Evolutionary conservation across 306 rosid species (phyloP).

Genomic region (Argentina anserina): DNA sequence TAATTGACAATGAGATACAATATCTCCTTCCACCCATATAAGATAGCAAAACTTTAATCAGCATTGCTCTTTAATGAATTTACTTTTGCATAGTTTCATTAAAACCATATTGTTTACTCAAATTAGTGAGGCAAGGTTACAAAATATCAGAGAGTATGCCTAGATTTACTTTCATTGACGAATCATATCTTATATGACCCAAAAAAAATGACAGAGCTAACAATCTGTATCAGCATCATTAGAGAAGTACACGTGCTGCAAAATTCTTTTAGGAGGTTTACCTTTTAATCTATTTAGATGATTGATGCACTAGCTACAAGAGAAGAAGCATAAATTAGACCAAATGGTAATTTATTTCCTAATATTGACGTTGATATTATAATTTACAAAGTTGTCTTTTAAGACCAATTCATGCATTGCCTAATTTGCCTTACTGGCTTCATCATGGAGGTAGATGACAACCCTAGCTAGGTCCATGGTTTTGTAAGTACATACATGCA

Average conservation of each 20-base stretch:
- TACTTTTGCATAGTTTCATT: not conserved
- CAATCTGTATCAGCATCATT: not conserved
- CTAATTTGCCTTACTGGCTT: too few relatives aligned
- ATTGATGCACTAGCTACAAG: not conserved
- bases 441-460: too few relatives aligned
- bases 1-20: conserved; percentile 1
- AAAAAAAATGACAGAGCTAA: too few relatives aligned
- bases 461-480: too few relatives aligned
- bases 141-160: not conserved
- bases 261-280: not conserved
- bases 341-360: too few relatives aligned
- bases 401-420: too few relatives aligned
- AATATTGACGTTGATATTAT: too few relatives aligned
- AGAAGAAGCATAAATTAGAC: not conserved
- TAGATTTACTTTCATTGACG: not conserved
- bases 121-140: not conserved
- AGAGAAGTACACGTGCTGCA: not conserved
- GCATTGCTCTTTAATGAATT: not conserved
- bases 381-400: too few relatives aligned
- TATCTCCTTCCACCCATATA: not conserved
- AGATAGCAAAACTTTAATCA: not conserved
- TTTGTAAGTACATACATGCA: too few relatives aligned
- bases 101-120: not conserved
- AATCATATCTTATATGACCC: too few relatives aligned
- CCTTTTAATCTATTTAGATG: not conserved